Evolutionary conservation across 345 rosid genomes (phyloP), one percentile per base, ranked within the genome.

Genomic region (Linum tenue): DNA sequence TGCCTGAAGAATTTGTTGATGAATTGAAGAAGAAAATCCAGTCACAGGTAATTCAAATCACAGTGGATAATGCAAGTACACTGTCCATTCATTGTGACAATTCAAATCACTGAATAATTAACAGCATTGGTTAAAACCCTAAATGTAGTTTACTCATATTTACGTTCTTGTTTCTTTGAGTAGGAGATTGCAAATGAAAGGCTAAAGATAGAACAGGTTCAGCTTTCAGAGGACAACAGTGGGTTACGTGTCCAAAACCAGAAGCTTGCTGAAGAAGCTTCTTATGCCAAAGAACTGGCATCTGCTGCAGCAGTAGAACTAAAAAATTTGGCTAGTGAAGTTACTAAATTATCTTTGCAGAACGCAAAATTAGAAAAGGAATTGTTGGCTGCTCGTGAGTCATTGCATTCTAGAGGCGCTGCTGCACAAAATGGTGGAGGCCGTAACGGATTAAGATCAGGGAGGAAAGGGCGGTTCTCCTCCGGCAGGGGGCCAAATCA

Each of bases 221-320:
- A 86, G 69, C 82, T 91, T 56, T 81, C 88, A 39, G 99, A 95
- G 71, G 97, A 95, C 70, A 91, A 89, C 58, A 87, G 98, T 69
- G 99, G 95, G n/a, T 74, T 91, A 64, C 82, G 71, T 60, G 90
- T 87, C 64, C 98, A 91, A 74, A 91, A 91, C 64, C 94, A 87
- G 73, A 95, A 89, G 76, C 74, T 95, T 72, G 87, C 89, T 56
- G 98, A 91, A 82, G 99, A 95, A 79, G 89, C 98, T 71, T 89
- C 96, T 68, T 95, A 95, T 72, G 98, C 98, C 0, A 91, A 91
- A 74, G 97, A 95, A 77, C 73, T 95, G 73, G 99, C 99, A 0
- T 89, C 99, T 76, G 99, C 99, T 70, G 99, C 99, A 39, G 99
- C 99, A 22, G 94, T 95, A 71, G 99, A 95, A 80, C 80, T 95